phyloP scores from a whole-genome alignment of 768 basidiomycete genomes.

The Panellus pusillus region DNA sequence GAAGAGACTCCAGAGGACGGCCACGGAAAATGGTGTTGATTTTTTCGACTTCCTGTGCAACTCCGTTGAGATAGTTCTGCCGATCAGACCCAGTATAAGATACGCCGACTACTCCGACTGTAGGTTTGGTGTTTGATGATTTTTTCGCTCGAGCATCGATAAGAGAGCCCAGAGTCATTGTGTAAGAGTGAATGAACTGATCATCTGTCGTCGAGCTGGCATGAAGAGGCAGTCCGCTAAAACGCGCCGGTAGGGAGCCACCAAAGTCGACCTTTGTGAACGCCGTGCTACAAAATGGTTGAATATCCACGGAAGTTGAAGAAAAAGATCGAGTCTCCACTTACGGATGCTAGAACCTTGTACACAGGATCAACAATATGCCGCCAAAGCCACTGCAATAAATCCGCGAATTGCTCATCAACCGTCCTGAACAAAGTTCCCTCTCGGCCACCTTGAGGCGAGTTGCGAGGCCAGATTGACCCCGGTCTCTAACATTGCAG shows the following conservation, averaged over 20 bases:
- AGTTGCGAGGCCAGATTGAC: not conserved
- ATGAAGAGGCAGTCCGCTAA: slow-evolving; percentile 20
- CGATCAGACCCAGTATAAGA: not conserved
- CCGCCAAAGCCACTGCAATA: slow-evolving; percentile 14
- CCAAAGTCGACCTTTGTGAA: slow-evolving; percentile 18
- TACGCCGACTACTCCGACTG: not conserved
- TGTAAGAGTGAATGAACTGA: slow-evolving; percentile 19
- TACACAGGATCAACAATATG: slow-evolving; percentile 11
- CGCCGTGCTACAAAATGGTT: slow-evolving; percentile 6
- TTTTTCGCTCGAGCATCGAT: not conserved
- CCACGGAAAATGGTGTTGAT: not conserved
- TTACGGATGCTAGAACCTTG: slow-evolving; percentile 3
- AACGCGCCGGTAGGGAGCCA: slow-evolving; percentile 20
- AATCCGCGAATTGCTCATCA: slow-evolving; percentile 1
- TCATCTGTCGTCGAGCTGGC: slow-evolving; percentile 8
- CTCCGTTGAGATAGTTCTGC: not conserved
- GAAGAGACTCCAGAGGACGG: no score
- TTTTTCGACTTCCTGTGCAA: not conserved
- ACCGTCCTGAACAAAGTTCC: not conserved
- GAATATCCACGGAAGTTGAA: not conserved
- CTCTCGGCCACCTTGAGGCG: not conserved
- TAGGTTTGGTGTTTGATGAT: not conserved
- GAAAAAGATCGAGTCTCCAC: not conserved
- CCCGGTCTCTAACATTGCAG: not conserved
- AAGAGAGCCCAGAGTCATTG: slow-evolving; percentile 13